phyloP scores from a whole-genome alignment of 176 grass and related monocot genomes.

The Secale cereale region DNA sequence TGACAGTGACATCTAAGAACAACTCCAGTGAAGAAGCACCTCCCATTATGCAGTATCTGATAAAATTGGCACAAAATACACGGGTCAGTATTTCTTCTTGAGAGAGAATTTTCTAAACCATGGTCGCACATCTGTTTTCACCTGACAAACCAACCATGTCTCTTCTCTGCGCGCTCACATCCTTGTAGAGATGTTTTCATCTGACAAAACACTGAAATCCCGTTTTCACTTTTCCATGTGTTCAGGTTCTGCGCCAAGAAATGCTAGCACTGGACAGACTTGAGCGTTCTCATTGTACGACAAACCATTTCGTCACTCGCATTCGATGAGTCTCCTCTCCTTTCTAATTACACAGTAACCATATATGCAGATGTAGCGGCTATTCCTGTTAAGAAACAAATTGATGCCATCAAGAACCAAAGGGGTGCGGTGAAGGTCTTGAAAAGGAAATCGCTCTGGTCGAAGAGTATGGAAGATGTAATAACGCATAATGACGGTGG shows the following conservation, averaged over 20 bases:
- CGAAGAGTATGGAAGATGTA: conserved; percentile 58
- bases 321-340: neutral
- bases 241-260: conserved; percentile 46
- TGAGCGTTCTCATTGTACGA: conserved; percentile 23
- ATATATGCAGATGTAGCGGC: neutral
- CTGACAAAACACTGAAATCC: neutral
- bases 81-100: conserved; percentile 27
- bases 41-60: conserved; percentile 36
- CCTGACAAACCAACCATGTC: too few relatives aligned
- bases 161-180: neutral
- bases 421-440: conserved; percentile 33
- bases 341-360: neutral
- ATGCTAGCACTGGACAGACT: conserved; percentile 47
- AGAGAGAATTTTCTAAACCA: too few relatives aligned
- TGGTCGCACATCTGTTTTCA: too few relatives aligned
- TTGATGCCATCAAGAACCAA: conserved; percentile 25
- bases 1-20: neutral
- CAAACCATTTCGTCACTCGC: conserved; percentile 16
- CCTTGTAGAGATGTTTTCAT: neutral
- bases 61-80: conserved; percentile 36
- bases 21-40: conserved; percentile 27
- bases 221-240: neutral
- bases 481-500: neutral
- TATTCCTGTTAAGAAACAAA: neutral
- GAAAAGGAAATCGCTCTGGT: conserved; percentile 57